These are phyloP conservation scores for Fusarium musae DNA, from an alignment of 2,329 filamentous ascomycete genomes.

Conservation along the genomic window DNA sequence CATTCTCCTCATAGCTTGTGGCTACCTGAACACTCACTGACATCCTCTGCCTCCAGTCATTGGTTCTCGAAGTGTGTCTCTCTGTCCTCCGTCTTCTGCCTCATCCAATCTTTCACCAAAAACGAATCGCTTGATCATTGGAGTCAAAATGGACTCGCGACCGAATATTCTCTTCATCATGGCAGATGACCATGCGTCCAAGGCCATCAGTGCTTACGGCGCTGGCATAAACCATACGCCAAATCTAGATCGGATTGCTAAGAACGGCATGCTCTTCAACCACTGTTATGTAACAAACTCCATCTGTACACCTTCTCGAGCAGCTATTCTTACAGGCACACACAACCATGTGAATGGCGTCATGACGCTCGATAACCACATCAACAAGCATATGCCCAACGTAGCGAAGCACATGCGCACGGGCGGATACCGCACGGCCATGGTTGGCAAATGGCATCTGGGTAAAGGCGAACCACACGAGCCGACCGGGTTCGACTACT, in stretches of 20 bases:
- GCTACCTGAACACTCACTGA: too few relatives aligned
- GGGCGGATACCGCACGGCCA: slow-evolving; percentile 61
- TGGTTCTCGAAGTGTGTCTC: neutral
- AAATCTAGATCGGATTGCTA: slow-evolving; percentile 61
- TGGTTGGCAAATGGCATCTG: slow-evolving; percentile 66
- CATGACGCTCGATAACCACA: slow-evolving; percentile 56
- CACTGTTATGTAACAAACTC: slow-evolving; percentile 66
- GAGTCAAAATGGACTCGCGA: neutral
- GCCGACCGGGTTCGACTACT: slow-evolving; percentile 63
- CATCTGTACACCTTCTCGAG: slow-evolving; percentile 64
- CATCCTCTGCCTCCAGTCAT: neutral
- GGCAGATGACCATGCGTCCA: slow-evolving; percentile 65
- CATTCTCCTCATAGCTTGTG: neutral
- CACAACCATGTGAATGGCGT: slow-evolving; percentile 66
- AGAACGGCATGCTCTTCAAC: slow-evolving; percentile 62
- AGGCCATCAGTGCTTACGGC: slow-evolving; percentile 59
- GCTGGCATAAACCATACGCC: slow-evolving; percentile 63
- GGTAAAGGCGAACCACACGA: slow-evolving; percentile 59
- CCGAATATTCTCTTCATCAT: slow-evolving; percentile 60
- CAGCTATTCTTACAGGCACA: slow-evolving; percentile 60
- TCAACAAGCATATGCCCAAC: slow-evolving; percentile 62
- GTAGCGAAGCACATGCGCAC: slow-evolving; percentile 61
- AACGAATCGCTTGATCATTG: neutral
- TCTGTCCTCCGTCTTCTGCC: neutral
- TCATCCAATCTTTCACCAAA: neutral